phyloP scores from a whole-genome alignment of 2,329 filamentous ascomycete species.

The Clonostachys rhizophaga region DNA sequence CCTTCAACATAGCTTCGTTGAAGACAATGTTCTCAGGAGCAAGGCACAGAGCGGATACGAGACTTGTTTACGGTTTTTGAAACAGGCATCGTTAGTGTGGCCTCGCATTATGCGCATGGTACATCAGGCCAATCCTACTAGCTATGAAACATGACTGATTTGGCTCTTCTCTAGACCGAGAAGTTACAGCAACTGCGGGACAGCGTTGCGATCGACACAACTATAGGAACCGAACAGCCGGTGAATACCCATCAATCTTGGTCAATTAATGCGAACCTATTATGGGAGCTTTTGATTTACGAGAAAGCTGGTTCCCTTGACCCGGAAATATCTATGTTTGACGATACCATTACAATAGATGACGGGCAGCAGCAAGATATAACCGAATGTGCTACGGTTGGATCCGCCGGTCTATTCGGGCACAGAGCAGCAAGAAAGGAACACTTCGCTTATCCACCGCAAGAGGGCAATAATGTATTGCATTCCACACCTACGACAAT shows the following conservation, averaged over 20 bases:
- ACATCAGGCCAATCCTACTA: neutral
- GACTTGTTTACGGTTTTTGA: constrained; percentile 16
- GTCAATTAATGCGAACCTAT: constrained; percentile 23
- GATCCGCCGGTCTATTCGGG: constrained; percentile 28
- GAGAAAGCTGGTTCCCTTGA: constrained; percentile 19
- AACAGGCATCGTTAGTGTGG: constrained; percentile 13
- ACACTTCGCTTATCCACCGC: constrained; percentile 23
- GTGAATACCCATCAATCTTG: constrained; percentile 5
- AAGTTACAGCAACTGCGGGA: constrained; percentile 21
- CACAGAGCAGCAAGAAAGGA: constrained; percentile 28
- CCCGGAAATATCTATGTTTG: constrained; percentile 11
- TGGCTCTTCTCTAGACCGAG: constrained; percentile 6
- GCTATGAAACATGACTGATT: too few species aligned
- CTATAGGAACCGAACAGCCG: neutral
- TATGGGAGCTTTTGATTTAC: constrained; percentile 29
- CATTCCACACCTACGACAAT: neutral
- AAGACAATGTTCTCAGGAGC: constrained; percentile 9
- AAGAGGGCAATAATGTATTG: constrained; percentile 8
- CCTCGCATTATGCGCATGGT: constrained; percentile 15
- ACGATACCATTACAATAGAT: constrained; percentile 10
- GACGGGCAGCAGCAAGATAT: neutral
- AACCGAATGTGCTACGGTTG: constrained; percentile 21
- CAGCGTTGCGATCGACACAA: constrained; percentile 16
- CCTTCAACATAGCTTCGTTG: constrained; percentile 44
- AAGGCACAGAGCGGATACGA: constrained; percentile 17